phyloP scores from a whole-genome alignment of 169 alveolate genomes.

The Plasmodium adleri region DNA sequence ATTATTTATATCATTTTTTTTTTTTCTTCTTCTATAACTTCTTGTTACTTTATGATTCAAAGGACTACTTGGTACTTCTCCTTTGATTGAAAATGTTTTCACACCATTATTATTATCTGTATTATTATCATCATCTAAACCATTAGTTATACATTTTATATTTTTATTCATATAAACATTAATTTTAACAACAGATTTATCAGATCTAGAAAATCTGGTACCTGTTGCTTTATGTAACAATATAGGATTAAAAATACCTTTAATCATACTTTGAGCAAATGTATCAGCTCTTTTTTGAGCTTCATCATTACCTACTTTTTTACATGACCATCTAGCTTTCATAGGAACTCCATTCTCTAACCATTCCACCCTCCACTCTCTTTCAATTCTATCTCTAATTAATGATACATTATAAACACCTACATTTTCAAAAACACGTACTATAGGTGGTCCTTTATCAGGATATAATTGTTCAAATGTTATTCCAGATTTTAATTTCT shows the following conservation, averaged over 20 bases:
- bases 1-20: not conserved
- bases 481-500: constrained; percentile 82
- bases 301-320: constrained; percentile 87
- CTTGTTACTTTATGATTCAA: too few relatives aligned
- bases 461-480: constrained; percentile 87
- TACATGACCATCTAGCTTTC: constrained; percentile 89
- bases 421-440: constrained; percentile 82
- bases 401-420: constrained; percentile 84
- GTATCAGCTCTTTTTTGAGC: constrained; percentile 86
- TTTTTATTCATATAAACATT: constrained; percentile 70
- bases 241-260: constrained; percentile 85
- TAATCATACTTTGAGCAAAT: constrained; percentile 85
- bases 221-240: constrained; percentile 88
- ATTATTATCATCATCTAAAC: not conserved
- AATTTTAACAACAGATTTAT: constrained; percentile 58
- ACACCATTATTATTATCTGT: constrained; percentile 3
- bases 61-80: not conserved
- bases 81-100: not conserved
- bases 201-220: constrained; percentile 78
- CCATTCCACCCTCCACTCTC: constrained; percentile 89
- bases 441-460: constrained; percentile 88
- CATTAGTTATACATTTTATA: constrained; percentile 17
- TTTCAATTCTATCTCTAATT: constrained; percentile 81
- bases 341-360: constrained; percentile 78
- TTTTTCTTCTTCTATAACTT: not conserved